Percentiles rank a stretch among this genome's conserved stretches.
Conservation (phyloP, 164 flowering plant species). For the Vitis vinifera region ASM3070453v1 NC_081817.1:7033001-7033500, state of each 20-base stretch:
- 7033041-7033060: conserved; percentile 7
- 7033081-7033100: background rate
- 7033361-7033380: background rate
- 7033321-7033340: conserved; percentile 94
- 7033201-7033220: conserved; percentile 66
- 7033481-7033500: too few species aligned
- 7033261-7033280: conserved; percentile 76
- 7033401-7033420: too few species aligned
- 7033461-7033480: background rate
- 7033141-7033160: background rate
- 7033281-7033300: conserved; percentile 70
- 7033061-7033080: conserved; percentile 4
- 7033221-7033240: conserved; percentile 66
- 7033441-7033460: background rate
- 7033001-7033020: conserved; percentile 98
- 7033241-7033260: conserved; percentile 70
- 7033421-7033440: background rate
- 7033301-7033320: conserved; percentile 85
- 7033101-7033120: background rate
- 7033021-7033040: conserved; percentile 8
- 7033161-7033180: conserved; percentile 1
- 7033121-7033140: background rate
- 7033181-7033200: conserved; percentile 65
- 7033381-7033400: too few species aligned
- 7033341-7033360: conserved; percentile 49